phyloP scores from a whole-genome alignment of 2,329 filamentous ascomycete genomes.

The Trichoderma pleuroti region DNA sequence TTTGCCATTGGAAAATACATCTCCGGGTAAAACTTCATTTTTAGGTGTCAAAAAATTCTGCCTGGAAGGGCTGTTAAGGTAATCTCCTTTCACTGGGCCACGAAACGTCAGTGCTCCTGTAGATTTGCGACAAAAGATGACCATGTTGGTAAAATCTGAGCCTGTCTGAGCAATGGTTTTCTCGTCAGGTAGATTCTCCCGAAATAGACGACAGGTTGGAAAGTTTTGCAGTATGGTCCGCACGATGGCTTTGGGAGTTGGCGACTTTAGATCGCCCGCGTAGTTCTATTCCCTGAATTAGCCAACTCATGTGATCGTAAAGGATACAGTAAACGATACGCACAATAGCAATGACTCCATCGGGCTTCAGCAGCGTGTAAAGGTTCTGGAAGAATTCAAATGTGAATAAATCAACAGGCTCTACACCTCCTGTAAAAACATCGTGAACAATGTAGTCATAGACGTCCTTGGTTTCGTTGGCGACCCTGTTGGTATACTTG shows the following conservation, averaged over 20 bases:
- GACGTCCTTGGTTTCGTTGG: slow-evolving; percentile 40
- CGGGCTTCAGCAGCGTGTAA: slow-evolving; percentile 64
- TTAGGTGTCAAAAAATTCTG: slow-evolving; percentile 67
- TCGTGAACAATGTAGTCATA: slow-evolving; percentile 97
- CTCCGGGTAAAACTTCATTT: slow-evolving; percentile 60
- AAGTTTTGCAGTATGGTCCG: slow-evolving; percentile 81
- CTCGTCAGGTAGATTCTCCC: slow-evolving; percentile 62
- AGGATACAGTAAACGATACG: slow-evolving; percentile 32
- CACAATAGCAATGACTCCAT: slow-evolving; percentile 85
- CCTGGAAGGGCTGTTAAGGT: slow-evolving; percentile 67
- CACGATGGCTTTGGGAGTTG: slow-evolving; percentile 72
- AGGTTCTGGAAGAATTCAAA: slow-evolving; percentile 75
- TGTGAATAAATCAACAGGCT: slow-evolving; percentile 86
- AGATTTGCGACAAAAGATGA: slow-evolving; percentile 83
- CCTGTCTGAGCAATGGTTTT: slow-evolving; percentile 46
- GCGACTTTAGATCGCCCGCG: slow-evolving; percentile 78
- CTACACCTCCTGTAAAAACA: slow-evolving; percentile 94
- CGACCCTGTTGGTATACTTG: slow-evolving; percentile 54
- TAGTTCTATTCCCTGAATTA: slow-evolving; percentile 65
- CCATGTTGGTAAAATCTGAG: slow-evolving; percentile 88
- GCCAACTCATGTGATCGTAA: neutral
- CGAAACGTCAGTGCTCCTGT: slow-evolving; percentile 60
- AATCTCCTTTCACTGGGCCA: slow-evolving; percentile 60
- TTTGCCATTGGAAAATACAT: slow-evolving; percentile 39
- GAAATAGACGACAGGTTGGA: slow-evolving; percentile 85